Evolutionary conservation across 129 eudicot genomes (phyloP), one percentile per base, ranked within the genome.

Genomic region (Centaurea solstitialis): DNA sequence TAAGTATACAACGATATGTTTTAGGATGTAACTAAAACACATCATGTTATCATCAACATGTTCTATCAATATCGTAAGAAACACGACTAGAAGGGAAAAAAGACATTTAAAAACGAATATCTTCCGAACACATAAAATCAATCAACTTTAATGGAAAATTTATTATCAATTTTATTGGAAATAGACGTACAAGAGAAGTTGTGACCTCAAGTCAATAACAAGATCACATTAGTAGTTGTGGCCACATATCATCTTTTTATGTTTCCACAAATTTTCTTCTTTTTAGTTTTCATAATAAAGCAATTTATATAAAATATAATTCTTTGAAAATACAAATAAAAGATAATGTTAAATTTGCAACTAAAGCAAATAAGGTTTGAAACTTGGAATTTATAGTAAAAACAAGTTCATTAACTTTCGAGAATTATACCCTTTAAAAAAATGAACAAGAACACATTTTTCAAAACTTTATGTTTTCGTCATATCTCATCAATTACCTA

Each of bases 151-250:
- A 23, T 33, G 1, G 37, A 2, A 26, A 26, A 26, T 26, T 26
- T 26, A 2, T 26, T 26, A 33, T 33, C 37, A 33, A 33, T 33
- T 33, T 68, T 50, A 75, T 50, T 35, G 72, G 22, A 82, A 47
- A 62, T 68, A 71, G 71, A 68, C 66, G 72, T 53, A 38, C 75
- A 82, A 21, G 65, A 68, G 40, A 50, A 75, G 76, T 69, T 50
- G 71, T 68, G 81, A 82, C 77, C 85, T 24, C 85, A 82, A 75
- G 85, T 53, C 76, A 35, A 68, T 70, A 39, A 57, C 17, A 22
- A 81, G 85, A 82, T 82, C 80, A 69, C 81, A 68, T 68, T 81
- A 24, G 77, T 68, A 3, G 61, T 41, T 82, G 30, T 82, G 47
- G 81, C 85, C 81, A 76, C 85, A 82, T n/a, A 82, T 68, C 37